Evolutionary conservation across 2,329 filamentous ascomycete species (phyloP).

Genomic region (Trichophyton benhamiae): DNA sequence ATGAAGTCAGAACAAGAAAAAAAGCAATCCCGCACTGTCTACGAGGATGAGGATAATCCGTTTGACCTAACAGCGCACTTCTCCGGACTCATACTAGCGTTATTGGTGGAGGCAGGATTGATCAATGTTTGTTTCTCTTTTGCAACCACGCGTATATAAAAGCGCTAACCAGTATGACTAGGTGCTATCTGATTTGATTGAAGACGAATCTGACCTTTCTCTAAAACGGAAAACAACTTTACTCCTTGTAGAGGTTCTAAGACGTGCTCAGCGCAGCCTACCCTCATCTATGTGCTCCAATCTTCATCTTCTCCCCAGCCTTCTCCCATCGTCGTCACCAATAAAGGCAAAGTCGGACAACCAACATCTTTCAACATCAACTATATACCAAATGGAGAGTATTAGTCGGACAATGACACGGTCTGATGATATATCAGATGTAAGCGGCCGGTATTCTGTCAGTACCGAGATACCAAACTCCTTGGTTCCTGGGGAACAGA

Average conservation of each 20-base stretch:
- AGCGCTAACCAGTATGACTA: conserved; percentile 19
- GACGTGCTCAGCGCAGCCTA: conserved; percentile 73
- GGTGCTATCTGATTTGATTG: conserved; percentile 39
- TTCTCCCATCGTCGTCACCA: conserved; percentile 56
- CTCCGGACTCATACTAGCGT: conserved; percentile 72
- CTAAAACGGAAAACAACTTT: conserved; percentile 82
- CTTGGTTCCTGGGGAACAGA: conserved; percentile 29
- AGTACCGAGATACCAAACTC: conserved; percentile 36
- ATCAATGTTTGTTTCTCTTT: conserved; percentile 33
- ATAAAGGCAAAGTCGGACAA: conserved; percentile 53
- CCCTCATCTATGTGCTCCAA: conserved; percentile 71
- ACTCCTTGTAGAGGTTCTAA: conserved; percentile 79
- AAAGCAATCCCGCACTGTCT: conserved; percentile 40
- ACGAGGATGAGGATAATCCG: conserved; percentile 54
- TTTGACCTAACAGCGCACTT: conserved; percentile 85
- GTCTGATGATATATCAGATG: conserved; percentile 43
- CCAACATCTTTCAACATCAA: conserved; percentile 70
- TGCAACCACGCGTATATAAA: background rate
- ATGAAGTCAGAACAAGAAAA: conserved; percentile 46
- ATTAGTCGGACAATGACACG: conserved; percentile 86
- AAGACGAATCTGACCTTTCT: conserved; percentile 37
- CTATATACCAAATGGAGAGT: conserved; percentile 96
- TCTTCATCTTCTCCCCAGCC: conserved; percentile 74
- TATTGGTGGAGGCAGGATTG: conserved; percentile 72
- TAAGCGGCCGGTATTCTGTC: conserved; percentile 22